Evolutionary conservation across 768 basidiomycete species (phyloP).

Genomic region (Hypholoma fasciculare): DNA sequence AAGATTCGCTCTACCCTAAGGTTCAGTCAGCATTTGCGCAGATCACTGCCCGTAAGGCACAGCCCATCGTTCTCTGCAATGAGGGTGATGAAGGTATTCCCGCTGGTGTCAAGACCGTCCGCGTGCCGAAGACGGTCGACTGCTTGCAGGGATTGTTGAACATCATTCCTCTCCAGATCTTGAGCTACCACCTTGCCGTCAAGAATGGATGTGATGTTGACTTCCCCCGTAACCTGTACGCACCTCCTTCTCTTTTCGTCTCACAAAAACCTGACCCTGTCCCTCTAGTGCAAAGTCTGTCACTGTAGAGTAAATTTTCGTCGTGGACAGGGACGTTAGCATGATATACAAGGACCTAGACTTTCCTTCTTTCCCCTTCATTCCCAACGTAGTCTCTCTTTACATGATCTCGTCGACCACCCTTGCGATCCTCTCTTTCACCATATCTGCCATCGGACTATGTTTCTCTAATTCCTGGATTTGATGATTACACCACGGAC

Average conservation of each 20-base stretch:
- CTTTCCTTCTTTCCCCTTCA: not conserved
- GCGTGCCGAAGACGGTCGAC: constrained; percentile 93
- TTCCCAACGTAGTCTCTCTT: too few relatives aligned
- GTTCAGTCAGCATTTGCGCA: constrained; percentile 95
- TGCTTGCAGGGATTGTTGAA: constrained; percentile 94
- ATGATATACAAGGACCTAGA: not conserved
- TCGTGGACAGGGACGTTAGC: not conserved
- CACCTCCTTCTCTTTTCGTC: constrained; percentile 16
- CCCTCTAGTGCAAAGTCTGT: constrained; percentile 69
- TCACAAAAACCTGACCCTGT: constrained; percentile 11
- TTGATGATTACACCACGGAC: not conserved
- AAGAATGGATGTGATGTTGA: constrained; percentile 97
- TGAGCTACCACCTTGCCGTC: constrained; percentile 95
- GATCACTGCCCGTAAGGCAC: constrained; percentile 96
- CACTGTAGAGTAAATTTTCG: constrained; percentile 57
- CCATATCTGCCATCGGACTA: constrained; percentile 6
- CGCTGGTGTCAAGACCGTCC: constrained; percentile 79
- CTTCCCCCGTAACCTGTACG: constrained; percentile 94
- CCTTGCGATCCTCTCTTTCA: not conserved
- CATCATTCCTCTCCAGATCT: constrained; percentile 93
- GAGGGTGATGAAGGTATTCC: constrained; percentile 85
- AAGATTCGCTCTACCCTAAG: constrained; percentile 97
- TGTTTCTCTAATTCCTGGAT: not conserved
- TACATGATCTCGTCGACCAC: not conserved
- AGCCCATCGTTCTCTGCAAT: constrained; percentile 94